Conservation (phyloP, 257 asterid genomes). For the Datura wrightii region DNA sequence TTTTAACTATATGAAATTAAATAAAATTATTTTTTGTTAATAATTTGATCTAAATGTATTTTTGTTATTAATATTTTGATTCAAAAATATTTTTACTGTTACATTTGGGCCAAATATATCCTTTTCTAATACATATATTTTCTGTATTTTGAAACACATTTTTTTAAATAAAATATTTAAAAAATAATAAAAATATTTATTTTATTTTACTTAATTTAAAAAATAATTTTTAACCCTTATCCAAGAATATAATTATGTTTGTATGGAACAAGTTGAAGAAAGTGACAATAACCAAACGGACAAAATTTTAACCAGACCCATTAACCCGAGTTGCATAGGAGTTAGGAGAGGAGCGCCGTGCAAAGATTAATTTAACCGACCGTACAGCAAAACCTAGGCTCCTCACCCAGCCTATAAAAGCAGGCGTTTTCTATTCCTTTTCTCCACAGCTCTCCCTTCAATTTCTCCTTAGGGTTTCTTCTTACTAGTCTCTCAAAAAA, state of each 20-base stretch:
- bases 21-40: too few species aligned
- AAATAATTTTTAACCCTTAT: too few species aligned
- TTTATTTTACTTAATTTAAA: too few species aligned
- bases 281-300: not conserved
- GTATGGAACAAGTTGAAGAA: not conserved
- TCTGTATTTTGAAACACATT: too few species aligned
- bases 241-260: not conserved
- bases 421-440: accelerated
- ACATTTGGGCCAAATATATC: too few species aligned
- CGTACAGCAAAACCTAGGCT: not conserved
- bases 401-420: not conserved
- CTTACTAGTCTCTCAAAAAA: not conserved
- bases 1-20: too few species aligned
- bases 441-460: not conserved
- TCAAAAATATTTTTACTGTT: too few species aligned
- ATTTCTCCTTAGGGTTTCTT: not conserved
- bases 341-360: not conserved
- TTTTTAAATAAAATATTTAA: too few species aligned
- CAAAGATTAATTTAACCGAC: not conserved
- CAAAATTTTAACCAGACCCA: not conserved
- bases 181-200: too few species aligned
- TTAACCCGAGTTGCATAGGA: not conserved
- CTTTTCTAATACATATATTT: too few species aligned
- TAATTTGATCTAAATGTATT: too few species aligned
- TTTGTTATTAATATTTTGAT: too few species aligned